These are phyloP conservation scores for Turritis glabra DNA, from an alignment of 345 rosid genomes.

Conservation along the genomic window DNA sequence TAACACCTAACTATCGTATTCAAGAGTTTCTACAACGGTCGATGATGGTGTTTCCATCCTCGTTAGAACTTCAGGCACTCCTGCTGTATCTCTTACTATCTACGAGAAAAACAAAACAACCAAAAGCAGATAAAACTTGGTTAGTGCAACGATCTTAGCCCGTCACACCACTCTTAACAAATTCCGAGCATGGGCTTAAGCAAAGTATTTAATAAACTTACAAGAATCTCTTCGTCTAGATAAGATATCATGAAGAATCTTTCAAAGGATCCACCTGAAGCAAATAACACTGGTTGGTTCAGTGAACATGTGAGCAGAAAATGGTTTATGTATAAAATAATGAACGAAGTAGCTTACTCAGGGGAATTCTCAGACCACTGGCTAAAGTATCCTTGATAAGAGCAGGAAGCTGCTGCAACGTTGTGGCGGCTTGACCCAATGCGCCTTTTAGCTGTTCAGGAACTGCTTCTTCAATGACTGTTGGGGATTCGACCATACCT, in stretches of 20 bases:
- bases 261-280: slow-evolving; percentile 78
- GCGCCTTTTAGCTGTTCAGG: slow-evolving; percentile 85
- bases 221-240: slow-evolving; percentile 92
- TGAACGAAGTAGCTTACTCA: slow-evolving; percentile 56
- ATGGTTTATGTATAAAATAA: neutral
- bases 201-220: slow-evolving; percentile 42
- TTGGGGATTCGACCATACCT: slow-evolving; percentile 77
- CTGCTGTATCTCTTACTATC: slow-evolving; percentile 74
- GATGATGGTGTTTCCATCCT: slow-evolving; percentile 59
- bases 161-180: neutral
- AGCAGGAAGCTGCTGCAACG: slow-evolving; percentile 78
- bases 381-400: slow-evolving; percentile 65
- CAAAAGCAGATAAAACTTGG: neutral
- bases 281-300: slow-evolving; percentile 5
- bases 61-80: slow-evolving; percentile 88
- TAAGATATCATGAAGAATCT: slow-evolving; percentile 95
- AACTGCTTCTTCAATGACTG: slow-evolving; percentile 72
- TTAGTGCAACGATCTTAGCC: neutral
- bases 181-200: neutral
- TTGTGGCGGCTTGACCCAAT: slow-evolving; percentile 65
- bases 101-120: slow-evolving; percentile 34
- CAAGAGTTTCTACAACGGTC: slow-evolving; percentile 44
- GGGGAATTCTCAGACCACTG: slow-evolving; percentile 74
- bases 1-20: slow-evolving; percentile 65
- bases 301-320: neutral